Percentiles rank a stretch among this genome's conserved stretches.
Conservation (phyloP, 2,329 filamentous ascomycete species). For the Verruconis gallopava region DNA sequence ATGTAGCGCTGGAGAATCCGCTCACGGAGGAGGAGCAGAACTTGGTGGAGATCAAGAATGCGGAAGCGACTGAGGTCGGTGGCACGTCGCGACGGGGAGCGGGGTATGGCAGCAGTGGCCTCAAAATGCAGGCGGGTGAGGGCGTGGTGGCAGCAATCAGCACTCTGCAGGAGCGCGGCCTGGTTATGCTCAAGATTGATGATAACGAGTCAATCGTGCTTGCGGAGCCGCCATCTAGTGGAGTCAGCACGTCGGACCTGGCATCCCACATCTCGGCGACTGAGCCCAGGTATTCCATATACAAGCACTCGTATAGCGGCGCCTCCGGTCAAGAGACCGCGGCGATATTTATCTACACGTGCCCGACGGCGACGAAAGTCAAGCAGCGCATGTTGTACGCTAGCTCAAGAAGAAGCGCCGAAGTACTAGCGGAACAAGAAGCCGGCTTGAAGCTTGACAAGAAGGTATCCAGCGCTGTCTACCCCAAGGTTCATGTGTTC, state of each 20-base stretch:
- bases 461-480: too few relatives aligned
- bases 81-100: slow-evolving; percentile 46
- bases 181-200: slow-evolving; percentile 32
- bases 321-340: slow-evolving; percentile 18
- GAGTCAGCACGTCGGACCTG: slow-evolving; percentile 41
- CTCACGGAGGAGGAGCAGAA: slow-evolving; percentile 67
- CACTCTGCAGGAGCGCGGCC: slow-evolving; percentile 38
- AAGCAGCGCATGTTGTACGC: slow-evolving; percentile 81
- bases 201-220: slow-evolving; percentile 35
- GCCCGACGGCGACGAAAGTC: slow-evolving; percentile 58
- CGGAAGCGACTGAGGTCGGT: slow-evolving; percentile 59
- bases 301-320: slow-evolving; percentile 44
- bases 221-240: slow-evolving; percentile 1
- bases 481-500: slow-evolving; percentile 11
- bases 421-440: slow-evolving; percentile 52
- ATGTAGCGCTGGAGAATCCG: slow-evolving; percentile 48
- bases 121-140: slow-evolving; percentile 43
- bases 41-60: slow-evolving; percentile 58
- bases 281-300: slow-evolving; percentile 70
- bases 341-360: slow-evolving; percentile 68
- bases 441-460: slow-evolving; percentile 55
- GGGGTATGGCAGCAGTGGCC: slow-evolving; percentile 22
- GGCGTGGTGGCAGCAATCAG: slow-evolving; percentile 53
- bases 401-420: slow-evolving; percentile 44
- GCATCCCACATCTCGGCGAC: slow-evolving; percentile 46